These are phyloP conservation scores for Kuraishia molischiana DNA, from an alignment of 805 yeast genomes.

Conservation along the genomic window DNA sequence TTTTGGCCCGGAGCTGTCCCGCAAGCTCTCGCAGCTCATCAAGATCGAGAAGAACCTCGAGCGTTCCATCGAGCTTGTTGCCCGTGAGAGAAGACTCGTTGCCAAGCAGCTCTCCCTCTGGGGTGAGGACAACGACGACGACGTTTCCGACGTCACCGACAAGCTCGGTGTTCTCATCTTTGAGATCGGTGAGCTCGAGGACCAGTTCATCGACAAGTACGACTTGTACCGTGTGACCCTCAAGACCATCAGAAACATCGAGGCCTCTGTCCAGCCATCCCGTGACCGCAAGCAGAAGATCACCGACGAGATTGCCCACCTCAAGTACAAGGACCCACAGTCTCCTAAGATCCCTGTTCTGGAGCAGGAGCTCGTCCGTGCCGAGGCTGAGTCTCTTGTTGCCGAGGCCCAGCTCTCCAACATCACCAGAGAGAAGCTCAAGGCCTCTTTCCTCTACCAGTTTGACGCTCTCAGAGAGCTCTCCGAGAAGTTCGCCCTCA, in stretches of 20 bases:
- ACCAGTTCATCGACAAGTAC: conserved; percentile 76
- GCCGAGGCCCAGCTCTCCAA: conserved; percentile 89
- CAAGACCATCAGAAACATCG: conserved; percentile 75
- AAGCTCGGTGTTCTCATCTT: conserved; percentile 75
- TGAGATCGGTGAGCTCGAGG: conserved; percentile 82
- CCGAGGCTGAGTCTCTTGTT: conserved; percentile 85
- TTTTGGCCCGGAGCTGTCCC: conserved; percentile 71
- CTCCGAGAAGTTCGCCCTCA: conserved; percentile 76
- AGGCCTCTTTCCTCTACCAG: conserved; percentile 76
- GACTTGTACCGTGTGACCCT: conserved; percentile 81
- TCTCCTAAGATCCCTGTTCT: conserved; percentile 72
- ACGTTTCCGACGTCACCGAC: conserved; percentile 79
- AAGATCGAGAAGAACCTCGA: conserved; percentile 77
- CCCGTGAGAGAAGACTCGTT: conserved; percentile 71
- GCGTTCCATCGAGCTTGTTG: conserved; percentile 69
- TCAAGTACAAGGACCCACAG: conserved; percentile 80
- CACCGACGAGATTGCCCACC: conserved; percentile 75
- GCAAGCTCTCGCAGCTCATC: conserved; percentile 63
- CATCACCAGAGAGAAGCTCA: conserved; percentile 79
- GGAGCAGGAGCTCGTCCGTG: conserved; percentile 86
- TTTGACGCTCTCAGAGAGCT: conserved; percentile 81
- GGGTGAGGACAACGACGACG: conserved; percentile 86
- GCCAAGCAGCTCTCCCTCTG: conserved; percentile 76
- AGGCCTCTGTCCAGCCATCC: conserved; percentile 81
- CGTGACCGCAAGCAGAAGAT: conserved; percentile 80